Conservation (phyloP, 345 rosid species). For the Anacardium occidentale region DNA sequence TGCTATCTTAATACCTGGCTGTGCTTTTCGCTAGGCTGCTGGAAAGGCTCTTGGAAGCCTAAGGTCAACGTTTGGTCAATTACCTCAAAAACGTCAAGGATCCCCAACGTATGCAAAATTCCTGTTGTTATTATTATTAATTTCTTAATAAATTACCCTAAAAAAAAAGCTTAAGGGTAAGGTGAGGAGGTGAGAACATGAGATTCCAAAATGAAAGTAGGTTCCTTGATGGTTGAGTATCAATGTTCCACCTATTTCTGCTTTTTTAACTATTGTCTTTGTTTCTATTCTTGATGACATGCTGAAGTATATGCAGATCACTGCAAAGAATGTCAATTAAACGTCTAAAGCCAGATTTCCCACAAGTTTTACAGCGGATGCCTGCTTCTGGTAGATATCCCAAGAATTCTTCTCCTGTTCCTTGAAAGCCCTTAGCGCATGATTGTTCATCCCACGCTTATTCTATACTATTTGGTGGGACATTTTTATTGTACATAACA, state of each 20-base stretch:
- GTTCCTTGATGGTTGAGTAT: not conserved
- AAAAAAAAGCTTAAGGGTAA: slow-evolving; percentile 3
- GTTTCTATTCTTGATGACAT: not conserved
- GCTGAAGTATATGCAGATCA: slow-evolving; percentile 28
- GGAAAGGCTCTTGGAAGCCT: slow-evolving; percentile 76
- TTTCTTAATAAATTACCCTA: not conserved
- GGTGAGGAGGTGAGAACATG: not conserved
- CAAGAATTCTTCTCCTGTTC: slow-evolving; percentile 54
- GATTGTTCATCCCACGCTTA: not conserved
- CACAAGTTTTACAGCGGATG: slow-evolving; percentile 62
- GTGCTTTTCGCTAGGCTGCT: slow-evolving; percentile 61
- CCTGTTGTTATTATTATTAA: slow-evolving; percentile 2
- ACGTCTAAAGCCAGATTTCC: slow-evolving; percentile 71
- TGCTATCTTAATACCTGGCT: slow-evolving; percentile 14
- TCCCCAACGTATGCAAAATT: slow-evolving; percentile 70
- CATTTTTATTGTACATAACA: slow-evolving; percentile 17
- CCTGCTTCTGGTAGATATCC: slow-evolving; percentile 77
- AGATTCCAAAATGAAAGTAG: not conserved
- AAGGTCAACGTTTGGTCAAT: slow-evolving; percentile 63
- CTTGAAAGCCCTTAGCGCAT: slow-evolving; percentile 29
- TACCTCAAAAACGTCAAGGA: slow-evolving; percentile 63
- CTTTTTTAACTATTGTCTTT: not conserved
- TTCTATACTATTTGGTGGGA: not conserved
- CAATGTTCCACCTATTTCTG: not conserved
- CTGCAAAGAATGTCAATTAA: slow-evolving; percentile 64